phyloP scores from a whole-genome alignment of 768 basidiomycete genomes.

The Mycena filopes region DNA sequence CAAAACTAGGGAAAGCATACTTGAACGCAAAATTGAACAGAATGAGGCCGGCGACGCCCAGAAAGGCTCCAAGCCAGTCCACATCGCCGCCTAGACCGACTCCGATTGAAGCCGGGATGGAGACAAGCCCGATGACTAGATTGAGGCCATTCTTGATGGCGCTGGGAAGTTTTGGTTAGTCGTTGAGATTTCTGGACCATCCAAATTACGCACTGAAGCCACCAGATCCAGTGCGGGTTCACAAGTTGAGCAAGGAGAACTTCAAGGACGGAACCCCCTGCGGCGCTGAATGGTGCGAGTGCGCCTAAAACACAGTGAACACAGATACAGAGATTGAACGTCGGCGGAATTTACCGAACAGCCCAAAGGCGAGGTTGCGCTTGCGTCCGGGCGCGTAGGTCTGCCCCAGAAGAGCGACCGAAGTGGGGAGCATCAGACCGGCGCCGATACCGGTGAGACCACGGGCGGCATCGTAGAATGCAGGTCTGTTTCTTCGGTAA shows the following conservation, averaged over 20 bases:
- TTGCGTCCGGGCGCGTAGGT: conserved; percentile 10
- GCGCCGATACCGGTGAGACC: conserved; percentile 15
- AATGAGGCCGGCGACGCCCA: conserved; percentile 8
- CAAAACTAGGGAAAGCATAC: not conserved
- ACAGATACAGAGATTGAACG: no score
- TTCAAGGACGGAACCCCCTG: conserved; percentile 8
- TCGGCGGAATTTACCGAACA: conserved; percentile 2
- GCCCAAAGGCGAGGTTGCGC: conserved; percentile 13
- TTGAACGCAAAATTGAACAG: conserved; percentile 20
- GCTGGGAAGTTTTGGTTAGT: not conserved
- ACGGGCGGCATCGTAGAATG: conserved; percentile 17
- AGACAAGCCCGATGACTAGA: conserved; percentile 6
- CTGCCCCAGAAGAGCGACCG: conserved; percentile 16
- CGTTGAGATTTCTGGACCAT: not conserved
- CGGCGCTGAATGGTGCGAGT: conserved; percentile 16
- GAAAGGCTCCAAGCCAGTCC: conserved; percentile 18
- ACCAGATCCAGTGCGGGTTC: conserved; percentile 19
- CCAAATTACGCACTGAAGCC: conserved; percentile 6
- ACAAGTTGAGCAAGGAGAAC: conserved; percentile 9
- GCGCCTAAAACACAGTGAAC: not conserved
- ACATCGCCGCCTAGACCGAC: conserved; percentile 9
- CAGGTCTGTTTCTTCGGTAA: not conserved
- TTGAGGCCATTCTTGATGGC: conserved; percentile 18
- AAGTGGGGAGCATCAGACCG: conserved; percentile 10
- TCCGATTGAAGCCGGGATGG: conserved; percentile 2